A percentile compares a stretch with the other conserved stretches of the same genome.
Evolutionary conservation across 2,329 filamentous ascomycete species (phyloP).

Genomic region (Microcyclospora tardicrescens): DNA sequence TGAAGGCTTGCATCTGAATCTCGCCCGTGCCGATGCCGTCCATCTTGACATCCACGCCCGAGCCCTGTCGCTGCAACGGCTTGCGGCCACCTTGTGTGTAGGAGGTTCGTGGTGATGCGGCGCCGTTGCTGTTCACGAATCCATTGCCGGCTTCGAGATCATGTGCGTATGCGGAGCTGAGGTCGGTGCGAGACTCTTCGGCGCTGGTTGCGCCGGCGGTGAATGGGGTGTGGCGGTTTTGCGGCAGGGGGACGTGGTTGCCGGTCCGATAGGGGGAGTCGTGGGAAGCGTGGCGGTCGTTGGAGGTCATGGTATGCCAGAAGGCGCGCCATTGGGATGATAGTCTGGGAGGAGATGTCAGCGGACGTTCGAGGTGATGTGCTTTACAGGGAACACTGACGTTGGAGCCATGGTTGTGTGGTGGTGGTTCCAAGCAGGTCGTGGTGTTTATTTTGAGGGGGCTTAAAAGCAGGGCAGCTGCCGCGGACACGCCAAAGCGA

Average conservation of each 20-base stretch:
- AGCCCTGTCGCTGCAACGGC: conserved; percentile 45
- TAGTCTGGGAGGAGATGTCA: conserved; percentile 25
- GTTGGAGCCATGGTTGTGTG: conserved; percentile 8
- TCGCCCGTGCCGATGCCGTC: conserved; percentile 64
- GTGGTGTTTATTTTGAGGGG: too few species aligned
- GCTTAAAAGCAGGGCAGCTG: too few species aligned
- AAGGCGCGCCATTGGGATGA: conserved; percentile 70
- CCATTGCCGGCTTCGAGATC: conserved; percentile 50
- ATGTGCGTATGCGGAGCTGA: conserved; percentile 66
- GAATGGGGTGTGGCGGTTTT: conserved; percentile 67
- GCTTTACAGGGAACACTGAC: conserved; percentile 4
- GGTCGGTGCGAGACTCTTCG: conserved; percentile 74
- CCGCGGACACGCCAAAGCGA: too few species aligned
- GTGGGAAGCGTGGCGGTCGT: conserved; percentile 75
- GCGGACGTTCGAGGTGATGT: conserved; percentile 1
- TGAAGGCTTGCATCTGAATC: conserved; percentile 93
- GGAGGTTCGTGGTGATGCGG: conserved; percentile 50
- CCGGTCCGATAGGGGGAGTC: conserved; percentile 89
- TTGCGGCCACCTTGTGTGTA: conserved; percentile 88
- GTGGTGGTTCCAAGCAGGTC: conserved; percentile 6
- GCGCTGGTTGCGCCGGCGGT: conserved; percentile 78
- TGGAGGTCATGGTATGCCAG: conserved; percentile 74
- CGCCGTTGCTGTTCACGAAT: conserved; percentile 45
- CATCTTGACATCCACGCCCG: conserved; percentile 38
- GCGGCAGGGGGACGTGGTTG: conserved; percentile 75